Evolutionary conservation across 1,284 basidiomycete species (phyloP), one percentile per base, ranked within the genome.

Genomic region (Austroboletus olivaceoglutinosus): DNA sequence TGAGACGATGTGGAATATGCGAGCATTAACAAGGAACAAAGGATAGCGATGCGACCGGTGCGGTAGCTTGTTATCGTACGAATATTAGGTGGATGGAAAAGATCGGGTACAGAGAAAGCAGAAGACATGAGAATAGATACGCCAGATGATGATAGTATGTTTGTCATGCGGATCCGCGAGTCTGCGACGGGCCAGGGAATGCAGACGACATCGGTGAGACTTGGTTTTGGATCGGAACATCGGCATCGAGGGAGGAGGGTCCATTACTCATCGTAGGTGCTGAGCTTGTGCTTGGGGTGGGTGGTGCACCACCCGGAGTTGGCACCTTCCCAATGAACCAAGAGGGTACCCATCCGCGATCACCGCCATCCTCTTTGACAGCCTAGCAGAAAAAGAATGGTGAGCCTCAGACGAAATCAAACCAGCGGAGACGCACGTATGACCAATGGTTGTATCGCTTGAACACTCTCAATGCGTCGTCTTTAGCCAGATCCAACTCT

Each of bases 361-460:
- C 88, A 47, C 93, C 93, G 23, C 83, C 85, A 15, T 89, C 85
- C 64, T 93, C 88, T 68, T 92, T 91, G 60, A 96, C 91, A 56
- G 91, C 89, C 84, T 92, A 63, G 16, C 52, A 19, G 16, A 16
- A 11, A 55, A 50, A 50, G 52, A 25, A 43, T 40, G 21, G 37
- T 55, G 43, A 46, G 42, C 43, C 44, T 38, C 34, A 29, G 50
- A 41, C 31, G 49, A 36, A 7, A 19, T n/a, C 27, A 5, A 25
- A 21, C 18, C 4, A 22, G 39, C 10, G 10, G n/a, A 43, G n/a
- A 75, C 82, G 53, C 58, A 88, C 86, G 71, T 93, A 94, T 70
- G 88, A 93, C 93, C 94, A 97, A 73, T 96, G 92, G 59, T 97
- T 97, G 70, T 98, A 98, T 61, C 91, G 83, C 76, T 98, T 99